Evolutionary conservation across 164 flowering plant genomes (phyloP).

Genomic region (Dillenia turbinata): DNA sequence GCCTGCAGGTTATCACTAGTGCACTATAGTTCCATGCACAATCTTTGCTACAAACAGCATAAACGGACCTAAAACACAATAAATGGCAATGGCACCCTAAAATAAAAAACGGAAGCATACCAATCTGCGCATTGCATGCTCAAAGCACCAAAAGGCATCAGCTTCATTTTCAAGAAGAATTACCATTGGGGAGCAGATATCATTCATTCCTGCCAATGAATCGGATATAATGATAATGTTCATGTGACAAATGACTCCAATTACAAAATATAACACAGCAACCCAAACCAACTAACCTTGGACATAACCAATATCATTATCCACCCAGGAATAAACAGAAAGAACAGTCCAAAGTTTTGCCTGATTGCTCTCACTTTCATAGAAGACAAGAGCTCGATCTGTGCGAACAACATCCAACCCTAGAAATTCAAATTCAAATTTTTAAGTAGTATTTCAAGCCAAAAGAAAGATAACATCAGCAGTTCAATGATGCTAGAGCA

Average conservation of each 20-base stretch:
- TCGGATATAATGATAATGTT: not conserved
- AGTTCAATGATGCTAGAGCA: no score
- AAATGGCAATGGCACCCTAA: not conserved
- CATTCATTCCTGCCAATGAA: conserved; percentile 74
- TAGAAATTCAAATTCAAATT: conserved; percentile 16
- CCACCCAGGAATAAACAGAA: conserved; percentile 81
- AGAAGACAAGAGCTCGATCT: conserved; percentile 74
- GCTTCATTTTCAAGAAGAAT: conserved; percentile 87
- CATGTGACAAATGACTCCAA: conserved; percentile 1
- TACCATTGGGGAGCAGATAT: conserved; percentile 88
- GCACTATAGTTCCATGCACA: no score
- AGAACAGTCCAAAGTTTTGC: conserved; percentile 90
- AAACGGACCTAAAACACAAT: no score
- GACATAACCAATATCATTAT: conserved; percentile 76
- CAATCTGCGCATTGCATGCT: conserved; percentile 88
- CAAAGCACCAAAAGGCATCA: conserved; percentile 97
- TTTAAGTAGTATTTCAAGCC: not conserved
- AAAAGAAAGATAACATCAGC: no score
- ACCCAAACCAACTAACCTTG: conserved; percentile 51
- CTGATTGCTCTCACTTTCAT: conserved; percentile 66
- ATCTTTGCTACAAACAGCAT: no score
- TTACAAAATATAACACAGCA: not conserved
- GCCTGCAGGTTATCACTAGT: no score
- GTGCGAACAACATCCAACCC: conserved; percentile 95
- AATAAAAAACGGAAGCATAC: conserved; percentile 28